Conservation (phyloP, 129 eudicot species). For the Solidago caesia region DNA sequence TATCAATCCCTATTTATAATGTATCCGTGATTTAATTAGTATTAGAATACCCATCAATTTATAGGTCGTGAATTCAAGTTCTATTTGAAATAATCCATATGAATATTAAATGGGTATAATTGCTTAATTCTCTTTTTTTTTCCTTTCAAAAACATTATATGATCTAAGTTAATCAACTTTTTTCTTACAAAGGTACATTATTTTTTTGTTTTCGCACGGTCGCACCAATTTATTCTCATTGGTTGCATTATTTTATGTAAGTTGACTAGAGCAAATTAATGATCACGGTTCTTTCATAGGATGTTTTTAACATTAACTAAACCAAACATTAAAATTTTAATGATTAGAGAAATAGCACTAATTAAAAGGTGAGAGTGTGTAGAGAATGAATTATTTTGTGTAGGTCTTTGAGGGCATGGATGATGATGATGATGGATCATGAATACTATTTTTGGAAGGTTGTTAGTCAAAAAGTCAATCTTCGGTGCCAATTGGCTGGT, state of each 20-base stretch:
- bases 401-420: constrained; percentile 21
- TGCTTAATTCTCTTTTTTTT: too few relatives aligned
- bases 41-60: too few relatives aligned
- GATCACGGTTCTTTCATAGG: neutral
- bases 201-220: too few relatives aligned
- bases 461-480: constrained; percentile 24
- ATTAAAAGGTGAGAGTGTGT: constrained; percentile 21
- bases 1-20: too few relatives aligned
- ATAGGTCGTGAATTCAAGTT: too few relatives aligned
- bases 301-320: neutral
- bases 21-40: too few relatives aligned
- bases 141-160: too few relatives aligned
- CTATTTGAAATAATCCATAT: too few relatives aligned
- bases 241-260: neutral
- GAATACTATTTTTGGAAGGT: constrained; percentile 25
- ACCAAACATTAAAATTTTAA: neutral
- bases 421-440: constrained; percentile 31
- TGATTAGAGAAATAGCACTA: constrained; percentile 1
- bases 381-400: constrained; percentile 26
- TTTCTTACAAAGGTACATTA: neutral
- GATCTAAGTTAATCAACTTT: neutral
- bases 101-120: too few relatives aligned
- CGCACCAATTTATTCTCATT: neutral
- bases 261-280: constrained; percentile 9
- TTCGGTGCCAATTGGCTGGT: constrained; percentile 3